These are phyloP conservation scores for Saturnispora gosingensis DNA, from an alignment of 805 yeast genomes.

Conservation along the genomic window DNA sequence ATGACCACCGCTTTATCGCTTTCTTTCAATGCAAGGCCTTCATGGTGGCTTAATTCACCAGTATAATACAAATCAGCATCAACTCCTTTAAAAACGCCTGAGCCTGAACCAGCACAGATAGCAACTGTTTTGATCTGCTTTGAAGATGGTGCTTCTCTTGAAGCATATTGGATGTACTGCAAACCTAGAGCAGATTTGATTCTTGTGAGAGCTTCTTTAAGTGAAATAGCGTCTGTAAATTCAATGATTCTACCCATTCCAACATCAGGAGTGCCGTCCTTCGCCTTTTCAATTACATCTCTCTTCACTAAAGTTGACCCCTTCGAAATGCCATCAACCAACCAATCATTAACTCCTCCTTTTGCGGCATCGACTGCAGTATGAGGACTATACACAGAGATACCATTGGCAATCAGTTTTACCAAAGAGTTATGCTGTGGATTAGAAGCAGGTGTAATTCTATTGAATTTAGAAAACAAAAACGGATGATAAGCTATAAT, in stretches of 20 bases:
- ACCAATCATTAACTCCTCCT: slow-evolving; percentile 94
- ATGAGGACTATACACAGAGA: slow-evolving; percentile 91
- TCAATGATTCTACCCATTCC: slow-evolving; percentile 77
- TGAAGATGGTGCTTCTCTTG: slow-evolving; percentile 23
- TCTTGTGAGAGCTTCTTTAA: slow-evolving; percentile 37
- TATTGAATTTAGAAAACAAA: slow-evolving; percentile 80
- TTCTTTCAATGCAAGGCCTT: slow-evolving; percentile 64
- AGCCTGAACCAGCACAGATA: slow-evolving; percentile 94
- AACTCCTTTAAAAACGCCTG: slow-evolving; percentile 56
- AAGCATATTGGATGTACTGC: slow-evolving; percentile 54
- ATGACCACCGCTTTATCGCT: slow-evolving; percentile 61
- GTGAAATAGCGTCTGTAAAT: slow-evolving; percentile 34
- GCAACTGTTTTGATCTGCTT: slow-evolving; percentile 49
- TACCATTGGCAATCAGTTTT: slow-evolving; percentile 61
- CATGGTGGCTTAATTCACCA: slow-evolving; percentile 95
- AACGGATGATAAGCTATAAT: slow-evolving; percentile 91
- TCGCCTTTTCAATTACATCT: slow-evolving; percentile 37
- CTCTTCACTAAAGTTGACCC: slow-evolving; percentile 12
- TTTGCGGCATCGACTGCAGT: slow-evolving; percentile 89
- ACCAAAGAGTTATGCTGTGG: slow-evolving; percentile 69
- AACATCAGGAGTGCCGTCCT: slow-evolving; percentile 36
- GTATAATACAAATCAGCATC: slow-evolving; percentile 67
- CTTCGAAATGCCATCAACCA: slow-evolving; percentile 46
- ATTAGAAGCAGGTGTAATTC: slow-evolving; percentile 37
- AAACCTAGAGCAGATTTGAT: slow-evolving; percentile 49